phyloP scores from a whole-genome alignment of 352 stramenopile genomes.

The Chrysophaeum taylorii region DNA sequence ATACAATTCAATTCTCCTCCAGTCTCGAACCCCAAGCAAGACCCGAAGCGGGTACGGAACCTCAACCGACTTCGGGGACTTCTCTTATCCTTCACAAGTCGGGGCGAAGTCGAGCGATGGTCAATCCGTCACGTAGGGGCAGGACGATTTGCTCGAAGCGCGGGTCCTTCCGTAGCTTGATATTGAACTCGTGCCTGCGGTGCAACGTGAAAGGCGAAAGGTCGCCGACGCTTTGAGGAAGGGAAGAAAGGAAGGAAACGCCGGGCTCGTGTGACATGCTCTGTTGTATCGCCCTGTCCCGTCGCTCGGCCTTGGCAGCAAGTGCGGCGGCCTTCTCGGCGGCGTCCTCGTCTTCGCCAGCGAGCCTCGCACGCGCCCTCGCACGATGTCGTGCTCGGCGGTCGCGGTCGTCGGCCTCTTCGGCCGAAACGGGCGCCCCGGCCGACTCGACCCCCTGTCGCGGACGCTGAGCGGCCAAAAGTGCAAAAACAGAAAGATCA shows the following conservation, averaged over 20 bases:
- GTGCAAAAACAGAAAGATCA: too few relatives aligned
- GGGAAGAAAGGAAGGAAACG: too few relatives aligned
- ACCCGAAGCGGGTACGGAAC: too few relatives aligned
- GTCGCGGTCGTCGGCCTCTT: conserved; percentile 23
- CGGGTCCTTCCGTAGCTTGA: conserved; percentile 55
- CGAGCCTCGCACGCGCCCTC: neutral
- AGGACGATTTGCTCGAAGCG: conserved; percentile 66
- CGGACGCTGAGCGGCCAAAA: too few relatives aligned
- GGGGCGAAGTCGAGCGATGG: conserved; percentile 34
- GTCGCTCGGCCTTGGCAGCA: neutral
- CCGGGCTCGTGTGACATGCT: too few relatives aligned
- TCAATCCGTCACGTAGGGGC: conserved; percentile 76
- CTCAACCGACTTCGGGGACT: too few relatives aligned
- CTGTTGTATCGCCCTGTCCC: neutral
- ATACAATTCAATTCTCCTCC: too few relatives aligned
- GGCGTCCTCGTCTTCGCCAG: neutral
- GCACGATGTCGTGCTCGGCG: conserved; percentile 26
- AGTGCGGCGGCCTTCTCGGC: neutral
- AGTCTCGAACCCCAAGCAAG: too few relatives aligned
- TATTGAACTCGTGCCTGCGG: conserved; percentile 77
- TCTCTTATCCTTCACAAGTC: too few relatives aligned
- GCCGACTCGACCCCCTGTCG: conserved; percentile 36
- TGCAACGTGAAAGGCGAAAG: too few relatives aligned
- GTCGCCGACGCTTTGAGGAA: too few relatives aligned
- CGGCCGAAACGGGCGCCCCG: conserved; percentile 25